phyloP scores from a whole-genome alignment of 2,329 filamentous ascomycete species.

The Alternaria brassicicola region DNA sequence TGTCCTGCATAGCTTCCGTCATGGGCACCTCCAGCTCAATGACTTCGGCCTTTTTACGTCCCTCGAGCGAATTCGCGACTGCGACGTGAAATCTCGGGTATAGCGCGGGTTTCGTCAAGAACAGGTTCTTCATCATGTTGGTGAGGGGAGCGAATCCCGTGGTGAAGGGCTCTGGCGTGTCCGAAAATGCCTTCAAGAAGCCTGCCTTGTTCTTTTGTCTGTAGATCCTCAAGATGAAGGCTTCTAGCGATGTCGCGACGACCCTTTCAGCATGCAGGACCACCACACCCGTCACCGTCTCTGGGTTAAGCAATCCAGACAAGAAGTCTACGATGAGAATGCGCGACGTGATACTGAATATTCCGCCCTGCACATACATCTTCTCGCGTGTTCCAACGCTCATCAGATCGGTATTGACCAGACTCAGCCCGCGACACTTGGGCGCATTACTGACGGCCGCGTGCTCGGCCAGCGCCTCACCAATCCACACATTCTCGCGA shows the following conservation, averaged over 20 bases:
- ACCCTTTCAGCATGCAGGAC: conserved; percentile 88
- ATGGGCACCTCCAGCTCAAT: conserved; percentile 96
- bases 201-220: conserved; percentile 92
- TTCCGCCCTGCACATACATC: conserved; percentile 86
- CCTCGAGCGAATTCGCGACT: conserved; percentile 87
- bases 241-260: conserved; percentile 85
- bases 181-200: conserved; percentile 95
- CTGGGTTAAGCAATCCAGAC: conserved; percentile 79
- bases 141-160: conserved; percentile 86
- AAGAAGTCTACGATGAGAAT: conserved; percentile 94
- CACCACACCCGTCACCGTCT: conserved; percentile 84
- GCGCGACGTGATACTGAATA: conserved; percentile 94
- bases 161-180: conserved; percentile 88
- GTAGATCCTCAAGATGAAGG: conserved; percentile 93
- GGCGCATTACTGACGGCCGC: conserved; percentile 85
- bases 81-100: conserved; percentile 94
- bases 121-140: conserved; percentile 90
- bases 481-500: conserved; percentile 94
- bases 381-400: conserved; percentile 87
- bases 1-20: conserved; percentile 90
- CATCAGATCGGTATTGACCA: conserved; percentile 94
- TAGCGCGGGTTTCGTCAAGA: conserved; percentile 83
- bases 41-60: conserved; percentile 90
- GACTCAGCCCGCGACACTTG: conserved; percentile 80
- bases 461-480: conserved; percentile 93